Evolutionary conservation across 208 protist genomes (phyloP).

Genomic region (Leishmania turanica): DNA sequence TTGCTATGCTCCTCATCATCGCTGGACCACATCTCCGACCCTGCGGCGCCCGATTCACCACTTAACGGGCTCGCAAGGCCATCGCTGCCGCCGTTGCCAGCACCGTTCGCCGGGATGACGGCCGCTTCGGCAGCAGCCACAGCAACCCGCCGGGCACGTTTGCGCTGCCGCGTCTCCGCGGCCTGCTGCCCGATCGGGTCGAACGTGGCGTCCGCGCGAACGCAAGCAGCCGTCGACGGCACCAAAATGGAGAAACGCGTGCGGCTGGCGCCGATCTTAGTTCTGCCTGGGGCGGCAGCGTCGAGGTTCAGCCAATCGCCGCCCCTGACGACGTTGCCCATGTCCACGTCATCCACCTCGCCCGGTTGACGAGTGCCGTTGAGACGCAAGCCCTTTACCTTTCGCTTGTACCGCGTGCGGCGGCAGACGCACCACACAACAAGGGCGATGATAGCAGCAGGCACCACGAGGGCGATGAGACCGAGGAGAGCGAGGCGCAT

Average conservation of each 20-base stretch:
- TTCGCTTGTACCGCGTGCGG: slow-evolving; percentile 35
- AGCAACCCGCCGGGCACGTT: slow-evolving; percentile 34
- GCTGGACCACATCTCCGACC: slow-evolving; percentile 22
- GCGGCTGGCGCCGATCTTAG: not conserved
- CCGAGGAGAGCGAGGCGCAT: slow-evolving; percentile 24
- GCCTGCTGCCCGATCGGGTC: slow-evolving; percentile 72
- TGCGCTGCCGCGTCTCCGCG: slow-evolving; percentile 43
- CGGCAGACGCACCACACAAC: slow-evolving; percentile 36
- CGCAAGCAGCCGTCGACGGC: not conserved
- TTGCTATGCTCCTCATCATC: slow-evolving; percentile 24
- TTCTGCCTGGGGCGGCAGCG: not conserved
- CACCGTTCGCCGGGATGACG: not conserved
- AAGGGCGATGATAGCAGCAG: slow-evolving; percentile 28
- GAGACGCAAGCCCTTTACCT: slow-evolving; percentile 41
- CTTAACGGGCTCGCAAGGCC: not conserved
- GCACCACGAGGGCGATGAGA: slow-evolving; percentile 57
- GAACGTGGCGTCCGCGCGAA: slow-evolving; percentile 28
- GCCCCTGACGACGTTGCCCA: slow-evolving; percentile 42
- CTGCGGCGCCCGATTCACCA: slow-evolving; percentile 6
- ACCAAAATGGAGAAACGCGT: slow-evolving; percentile 1
- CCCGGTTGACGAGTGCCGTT: slow-evolving; percentile 46
- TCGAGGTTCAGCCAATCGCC: slow-evolving; percentile 49
- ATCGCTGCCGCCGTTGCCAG: not conserved
- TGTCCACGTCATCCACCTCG: slow-evolving; percentile 53
- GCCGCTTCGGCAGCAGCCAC: slow-evolving; percentile 28